Evolutionary conservation across 108 stramenopile species (phyloP).

Genomic region (Epipyxis sp.): DNA sequence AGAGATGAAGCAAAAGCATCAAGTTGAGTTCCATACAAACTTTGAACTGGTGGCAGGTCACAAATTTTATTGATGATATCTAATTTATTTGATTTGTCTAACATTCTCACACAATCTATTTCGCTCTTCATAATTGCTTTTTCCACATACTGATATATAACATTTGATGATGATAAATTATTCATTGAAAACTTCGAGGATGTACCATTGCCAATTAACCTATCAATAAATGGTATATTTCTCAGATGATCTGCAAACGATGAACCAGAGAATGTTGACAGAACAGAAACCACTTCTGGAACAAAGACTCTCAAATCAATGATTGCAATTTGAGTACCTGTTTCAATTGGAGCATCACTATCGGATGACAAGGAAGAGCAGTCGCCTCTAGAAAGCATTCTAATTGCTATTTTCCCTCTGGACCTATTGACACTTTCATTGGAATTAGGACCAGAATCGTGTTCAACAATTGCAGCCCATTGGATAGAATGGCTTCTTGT

Average conservation of each 20-base stretch:
- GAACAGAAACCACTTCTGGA: constrained; percentile 28
- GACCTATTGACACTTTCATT: neutral
- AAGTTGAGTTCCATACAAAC: neutral
- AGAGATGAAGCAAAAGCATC: neutral
- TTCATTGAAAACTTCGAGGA: neutral
- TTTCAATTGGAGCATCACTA: neutral
- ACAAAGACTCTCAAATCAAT: constrained; percentile 26
- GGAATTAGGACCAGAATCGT: neutral
- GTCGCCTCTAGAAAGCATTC: neutral
- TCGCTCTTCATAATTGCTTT: neutral
- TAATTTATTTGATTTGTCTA: neutral
- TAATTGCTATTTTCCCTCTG: neutral
- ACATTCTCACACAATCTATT: neutral
- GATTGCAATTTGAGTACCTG: neutral
- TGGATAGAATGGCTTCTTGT: neutral
- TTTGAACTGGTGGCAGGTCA: neutral
- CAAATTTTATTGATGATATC: neutral
- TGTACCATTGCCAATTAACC: neutral
- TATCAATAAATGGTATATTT: neutral
- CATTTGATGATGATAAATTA: neutral
- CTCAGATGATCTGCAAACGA: neutral
- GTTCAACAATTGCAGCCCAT: constrained; percentile 13
- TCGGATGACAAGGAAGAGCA: neutral
- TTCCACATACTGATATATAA: neutral
- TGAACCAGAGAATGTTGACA: neutral